Base-by-base conservation (phyloP, 1,139 yeast species). In the Protomyces inundatus region DNA sequence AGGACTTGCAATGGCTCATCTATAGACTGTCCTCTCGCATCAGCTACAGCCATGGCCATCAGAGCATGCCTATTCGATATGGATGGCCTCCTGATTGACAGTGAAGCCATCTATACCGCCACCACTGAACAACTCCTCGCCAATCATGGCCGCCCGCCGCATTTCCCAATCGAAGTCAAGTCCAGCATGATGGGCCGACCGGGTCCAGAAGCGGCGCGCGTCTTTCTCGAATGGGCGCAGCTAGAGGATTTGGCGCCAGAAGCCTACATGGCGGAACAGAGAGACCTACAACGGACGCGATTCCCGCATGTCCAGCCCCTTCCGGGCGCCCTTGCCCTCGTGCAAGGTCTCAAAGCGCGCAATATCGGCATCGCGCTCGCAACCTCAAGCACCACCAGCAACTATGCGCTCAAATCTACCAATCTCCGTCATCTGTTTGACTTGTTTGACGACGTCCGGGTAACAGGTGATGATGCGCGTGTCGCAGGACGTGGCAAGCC, bases 401-500 rank as follows among this genome's bases (percentile, higher is more conserved):
- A 87, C 71, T 90, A 77, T 71, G 74, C 79, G 34, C 77, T 82
- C 65, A 93, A 93, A 73, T 90, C 97, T 0, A 76, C 57, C 40
- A 68, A 73, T 4, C 93, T 88, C 72, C 78, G 90, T 63, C 75
- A 78, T 45, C 84, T 85, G 1, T 87, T 89, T 69, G 80, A 80
- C 4, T 73, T 81, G 54, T 93, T 93, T 72, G 66, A 67, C 23
- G 79, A 80, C 14, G 89, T 85, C 67, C 78, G 88, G 32, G 87
- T 93, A 30, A 87, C 91, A 1, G 98, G 98, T 4, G 98, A 93
- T 75, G 96, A 93, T 72, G 76, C 82, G 50, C 81, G 96, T 61
- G 83, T 93, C 63, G 79, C 78, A 32, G 97, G 97, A 1, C 82
- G 86, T 67, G 98, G 98, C 4, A 93, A 93, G 73, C 98, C 98